Evolutionary conservation across 306 rosid genomes (phyloP).

Genomic region (Erythrophleum fordii): DNA sequence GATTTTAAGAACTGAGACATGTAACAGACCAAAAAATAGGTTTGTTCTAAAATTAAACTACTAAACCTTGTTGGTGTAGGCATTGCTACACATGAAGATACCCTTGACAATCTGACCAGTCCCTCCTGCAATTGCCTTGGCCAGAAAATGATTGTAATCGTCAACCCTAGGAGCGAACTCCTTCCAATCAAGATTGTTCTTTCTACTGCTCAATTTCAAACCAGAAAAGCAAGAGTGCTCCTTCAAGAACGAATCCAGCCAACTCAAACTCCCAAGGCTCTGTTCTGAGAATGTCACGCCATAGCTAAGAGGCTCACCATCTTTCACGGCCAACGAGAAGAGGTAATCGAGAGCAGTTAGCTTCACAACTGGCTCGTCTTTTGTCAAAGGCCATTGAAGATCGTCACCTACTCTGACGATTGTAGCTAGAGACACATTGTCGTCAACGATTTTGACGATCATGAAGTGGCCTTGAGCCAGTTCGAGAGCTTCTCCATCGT

Average conservation of each 20-base stretch:
- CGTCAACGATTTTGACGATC: slow-evolving; percentile 61
- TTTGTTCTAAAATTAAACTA: background rate
- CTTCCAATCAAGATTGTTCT: slow-evolving; percentile 77
- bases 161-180: slow-evolving; percentile 94
- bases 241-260: slow-evolving; percentile 69
- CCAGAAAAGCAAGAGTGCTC: slow-evolving; percentile 80
- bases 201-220: slow-evolving; percentile 37
- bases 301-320: slow-evolving; percentile 91
- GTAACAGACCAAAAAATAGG: too few relatives aligned
- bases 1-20: too few relatives aligned
- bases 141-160: slow-evolving; percentile 73
- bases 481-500: slow-evolving; percentile 77
- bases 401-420: slow-evolving; percentile 72
- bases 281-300: slow-evolving; percentile 73
- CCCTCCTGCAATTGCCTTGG: slow-evolving; percentile 86
- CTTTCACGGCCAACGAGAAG: slow-evolving; percentile 75
- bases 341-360: slow-evolving; percentile 68
- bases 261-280: slow-evolving; percentile 48
- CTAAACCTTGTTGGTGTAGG: slow-evolving; percentile 84
- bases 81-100: slow-evolving; percentile 88
- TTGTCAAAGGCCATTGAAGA: slow-evolving; percentile 93
- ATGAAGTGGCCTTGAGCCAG: slow-evolving; percentile 72
- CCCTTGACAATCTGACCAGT: slow-evolving; percentile 96
- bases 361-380: slow-evolving; percentile 96
- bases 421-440: slow-evolving; percentile 71